phyloP scores from a whole-genome alignment of 176 grass and related monocot genomes.

The Chloris gayana region DNA sequence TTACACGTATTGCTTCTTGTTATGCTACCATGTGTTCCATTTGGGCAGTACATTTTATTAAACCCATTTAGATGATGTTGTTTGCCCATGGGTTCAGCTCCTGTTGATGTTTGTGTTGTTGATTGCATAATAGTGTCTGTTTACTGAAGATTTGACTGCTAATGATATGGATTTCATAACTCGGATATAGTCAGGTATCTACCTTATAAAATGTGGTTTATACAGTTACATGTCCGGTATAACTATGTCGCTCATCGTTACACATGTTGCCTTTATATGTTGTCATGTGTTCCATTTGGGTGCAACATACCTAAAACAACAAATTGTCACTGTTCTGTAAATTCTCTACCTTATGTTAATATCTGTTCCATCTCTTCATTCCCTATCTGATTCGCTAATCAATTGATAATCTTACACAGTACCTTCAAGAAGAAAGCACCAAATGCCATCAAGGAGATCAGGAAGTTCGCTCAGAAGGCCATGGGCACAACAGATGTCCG shows the following conservation, averaged over 20 bases:
- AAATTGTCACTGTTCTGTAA: background rate
- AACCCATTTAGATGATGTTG: background rate
- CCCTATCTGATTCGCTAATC: background rate
- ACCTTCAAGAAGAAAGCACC: slow-evolving; percentile 60
- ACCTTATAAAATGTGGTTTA: slow-evolving; percentile 38
- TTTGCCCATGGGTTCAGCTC: background rate
- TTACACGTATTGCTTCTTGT: slow-evolving; percentile 32
- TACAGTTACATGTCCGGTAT: slow-evolving; percentile 56
- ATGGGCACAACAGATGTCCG: slow-evolving; percentile 45
- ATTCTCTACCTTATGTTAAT: background rate
- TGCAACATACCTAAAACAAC: too few relatives aligned
- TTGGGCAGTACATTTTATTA: slow-evolving; percentile 31
- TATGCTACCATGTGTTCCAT: slow-evolving; percentile 46
- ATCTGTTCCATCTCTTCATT: background rate
- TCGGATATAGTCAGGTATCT: slow-evolving; percentile 55
- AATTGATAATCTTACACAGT: slow-evolving; percentile 6
- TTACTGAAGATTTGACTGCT: background rate
- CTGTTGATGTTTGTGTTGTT: too few relatives aligned
- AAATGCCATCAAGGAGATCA: slow-evolving; percentile 51
- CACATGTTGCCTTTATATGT: background rate
- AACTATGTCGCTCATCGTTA: background rate
- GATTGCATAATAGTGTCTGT: background rate
- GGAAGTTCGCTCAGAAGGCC: slow-evolving; percentile 46
- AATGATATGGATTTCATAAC: too few relatives aligned
- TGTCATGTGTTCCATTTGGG: too few relatives aligned